Evolutionary conservation across 257 asterid species (phyloP).

Genomic region (Schizonepeta tenuifolia): DNA sequence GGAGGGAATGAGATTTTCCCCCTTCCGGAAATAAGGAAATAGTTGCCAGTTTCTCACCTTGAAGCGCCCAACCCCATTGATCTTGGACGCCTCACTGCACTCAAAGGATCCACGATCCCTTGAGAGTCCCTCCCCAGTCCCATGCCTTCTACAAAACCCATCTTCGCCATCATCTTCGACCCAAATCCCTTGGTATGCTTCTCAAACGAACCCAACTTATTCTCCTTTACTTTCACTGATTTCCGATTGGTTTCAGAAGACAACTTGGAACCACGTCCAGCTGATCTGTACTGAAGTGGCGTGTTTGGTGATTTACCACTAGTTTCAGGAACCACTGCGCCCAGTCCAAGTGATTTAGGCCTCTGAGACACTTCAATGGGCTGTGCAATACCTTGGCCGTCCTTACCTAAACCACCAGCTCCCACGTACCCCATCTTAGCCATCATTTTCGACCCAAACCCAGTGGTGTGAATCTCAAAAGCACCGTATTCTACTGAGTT

Average conservation of each 20-base stretch:
- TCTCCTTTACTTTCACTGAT: slow-evolving; percentile 38
- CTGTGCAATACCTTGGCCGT: slow-evolving; percentile 73
- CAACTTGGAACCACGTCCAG: slow-evolving; percentile 27
- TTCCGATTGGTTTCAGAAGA: slow-evolving; percentile 37
- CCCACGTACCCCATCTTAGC: slow-evolving; percentile 94
- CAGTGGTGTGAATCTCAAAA: slow-evolving; percentile 94
- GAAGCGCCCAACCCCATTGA: slow-evolving; percentile 76
- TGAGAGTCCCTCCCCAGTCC: slow-evolving; percentile 89
- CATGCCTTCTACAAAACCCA: slow-evolving; percentile 88
- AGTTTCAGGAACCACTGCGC: slow-evolving; percentile 71
- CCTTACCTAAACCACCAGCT: slow-evolving; percentile 87
- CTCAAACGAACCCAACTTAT: slow-evolving; percentile 73
- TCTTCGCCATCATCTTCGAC: slow-evolving; percentile 88
- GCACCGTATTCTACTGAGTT: slow-evolving; percentile 57
- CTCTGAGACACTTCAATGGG: slow-evolving; percentile 87
- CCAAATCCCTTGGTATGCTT: slow-evolving; percentile 92
- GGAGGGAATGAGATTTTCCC: slow-evolving; percentile 27
- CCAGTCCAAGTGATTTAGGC: slow-evolving; percentile 93
- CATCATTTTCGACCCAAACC: slow-evolving; percentile 96
- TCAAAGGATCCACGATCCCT: slow-evolving; percentile 77
- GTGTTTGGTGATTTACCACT: slow-evolving; percentile 32
- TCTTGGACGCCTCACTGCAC: slow-evolving; percentile 76
- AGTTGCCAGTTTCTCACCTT: slow-evolving; percentile 30
- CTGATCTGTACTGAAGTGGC: slow-evolving; percentile 32
- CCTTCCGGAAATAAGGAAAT: not conserved